Evolutionary conservation across 106 monocot genomes (phyloP).

Genomic region (Cymbidium sinense): DNA sequence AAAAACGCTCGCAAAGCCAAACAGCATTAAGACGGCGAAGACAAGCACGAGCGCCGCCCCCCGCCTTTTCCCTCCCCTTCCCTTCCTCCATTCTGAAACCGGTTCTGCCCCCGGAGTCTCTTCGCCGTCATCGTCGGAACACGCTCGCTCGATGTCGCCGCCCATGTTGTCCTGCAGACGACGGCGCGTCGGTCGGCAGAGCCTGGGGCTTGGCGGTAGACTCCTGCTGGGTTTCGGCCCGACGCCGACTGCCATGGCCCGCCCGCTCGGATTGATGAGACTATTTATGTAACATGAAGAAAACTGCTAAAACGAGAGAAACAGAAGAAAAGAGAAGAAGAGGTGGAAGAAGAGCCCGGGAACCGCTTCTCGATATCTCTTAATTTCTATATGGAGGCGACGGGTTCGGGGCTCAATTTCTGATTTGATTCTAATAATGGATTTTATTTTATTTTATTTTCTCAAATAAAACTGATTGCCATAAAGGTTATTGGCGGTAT

Average conservation of each 20-base stretch:
- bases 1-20: conserved; percentile 3
- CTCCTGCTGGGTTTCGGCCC: background rate
- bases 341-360: background rate
- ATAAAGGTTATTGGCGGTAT: too few species aligned
- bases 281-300: background rate
- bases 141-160: background rate
- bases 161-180: conserved; percentile 3
- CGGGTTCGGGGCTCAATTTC: background rate
- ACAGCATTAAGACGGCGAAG: background rate
- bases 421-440: background rate
- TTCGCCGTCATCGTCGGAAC: conserved; percentile 3
- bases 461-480: too few species aligned
- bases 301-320: background rate
- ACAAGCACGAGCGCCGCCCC: background rate
- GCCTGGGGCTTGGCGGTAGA: background rate
- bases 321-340: background rate
- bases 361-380: background rate
- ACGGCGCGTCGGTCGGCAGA: conserved; percentile 1
- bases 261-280: too few species aligned
- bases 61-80: background rate
- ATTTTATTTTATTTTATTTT: too few species aligned
- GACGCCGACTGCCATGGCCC: background rate
- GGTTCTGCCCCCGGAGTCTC: background rate
- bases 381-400: background rate
- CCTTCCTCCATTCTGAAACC: background rate